A percentile compares a stretch with the other conserved stretches of the same genome.
phyloP scores from a whole-genome alignment of 176 grass and related monocot genomes.

The Zea luxurians region DNA sequence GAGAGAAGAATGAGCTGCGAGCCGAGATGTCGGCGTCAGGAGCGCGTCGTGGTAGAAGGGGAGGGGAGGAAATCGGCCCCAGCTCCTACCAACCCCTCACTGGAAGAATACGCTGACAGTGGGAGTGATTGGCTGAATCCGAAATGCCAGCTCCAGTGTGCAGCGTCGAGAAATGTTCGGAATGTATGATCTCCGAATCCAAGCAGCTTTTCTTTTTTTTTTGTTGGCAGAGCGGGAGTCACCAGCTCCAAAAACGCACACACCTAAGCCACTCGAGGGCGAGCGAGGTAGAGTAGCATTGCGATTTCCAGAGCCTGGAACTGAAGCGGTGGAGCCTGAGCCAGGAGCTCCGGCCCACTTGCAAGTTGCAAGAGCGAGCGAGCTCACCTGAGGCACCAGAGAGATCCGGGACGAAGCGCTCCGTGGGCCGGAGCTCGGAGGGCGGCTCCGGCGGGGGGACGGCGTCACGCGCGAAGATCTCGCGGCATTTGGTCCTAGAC shows the following conservation, averaged over 20 bases:
- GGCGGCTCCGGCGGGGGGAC: background rate
- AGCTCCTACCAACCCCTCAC: slow-evolving; percentile 26
- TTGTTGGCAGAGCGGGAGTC: background rate
- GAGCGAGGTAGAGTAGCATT: too few relatives aligned
- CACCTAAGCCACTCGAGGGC: background rate
- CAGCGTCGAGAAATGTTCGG: background rate
- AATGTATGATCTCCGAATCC: slow-evolving; percentile 15
- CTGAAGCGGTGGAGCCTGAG: background rate
- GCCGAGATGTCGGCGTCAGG: background rate
- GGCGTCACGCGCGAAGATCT: slow-evolving; percentile 51
- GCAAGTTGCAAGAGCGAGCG: background rate
- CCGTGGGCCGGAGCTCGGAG: background rate
- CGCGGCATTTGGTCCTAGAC: slow-evolving; percentile 41
- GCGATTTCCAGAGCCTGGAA: too few relatives aligned
- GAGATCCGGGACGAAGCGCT: slow-evolving; percentile 25
- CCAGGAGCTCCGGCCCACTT: background rate
- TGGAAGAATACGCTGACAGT: background rate
- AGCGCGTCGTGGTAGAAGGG: slow-evolving; percentile 35
- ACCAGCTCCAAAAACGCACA: slow-evolving; percentile 21
- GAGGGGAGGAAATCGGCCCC: background rate
- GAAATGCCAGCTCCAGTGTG: slow-evolving; percentile 38
- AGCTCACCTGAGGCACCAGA: background rate
- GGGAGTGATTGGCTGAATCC: slow-evolving; percentile 18
- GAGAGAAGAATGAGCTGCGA: too few relatives aligned
- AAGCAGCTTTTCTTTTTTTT: background rate